Evolutionary conservation across 176 grass and related monocot genomes (phyloP).

Genomic region (Raddia distichophylla): DNA sequence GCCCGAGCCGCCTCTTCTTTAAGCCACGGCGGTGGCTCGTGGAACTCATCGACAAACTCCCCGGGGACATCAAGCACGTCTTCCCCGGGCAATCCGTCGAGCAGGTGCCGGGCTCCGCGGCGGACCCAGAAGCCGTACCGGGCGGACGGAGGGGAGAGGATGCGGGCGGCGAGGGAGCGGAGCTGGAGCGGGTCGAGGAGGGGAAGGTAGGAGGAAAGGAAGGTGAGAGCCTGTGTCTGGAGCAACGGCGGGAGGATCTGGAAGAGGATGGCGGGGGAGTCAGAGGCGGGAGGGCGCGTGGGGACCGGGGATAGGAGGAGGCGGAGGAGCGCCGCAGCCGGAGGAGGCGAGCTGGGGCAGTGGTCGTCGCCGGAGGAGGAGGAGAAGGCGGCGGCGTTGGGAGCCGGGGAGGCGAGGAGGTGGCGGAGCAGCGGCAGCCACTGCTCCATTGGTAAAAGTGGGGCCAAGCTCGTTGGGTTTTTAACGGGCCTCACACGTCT

Average conservation of each 20-base stretch:
- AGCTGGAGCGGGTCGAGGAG: slow-evolving; percentile 49
- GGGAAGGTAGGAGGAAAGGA: slow-evolving; percentile 46
- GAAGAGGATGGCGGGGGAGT: slow-evolving; percentile 52
- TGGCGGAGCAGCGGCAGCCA: slow-evolving; percentile 62
- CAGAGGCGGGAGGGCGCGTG: slow-evolving; percentile 28
- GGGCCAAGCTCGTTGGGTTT: too few species aligned
- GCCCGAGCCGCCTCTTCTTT: slow-evolving; percentile 26
- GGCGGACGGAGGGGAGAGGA: slow-evolving; percentile 17
- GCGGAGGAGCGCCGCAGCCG: slow-evolving; percentile 44
- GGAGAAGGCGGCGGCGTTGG: slow-evolving; percentile 47
- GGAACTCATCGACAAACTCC: slow-evolving; percentile 44
- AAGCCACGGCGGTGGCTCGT: slow-evolving; percentile 59
- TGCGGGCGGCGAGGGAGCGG: slow-evolving; percentile 37
- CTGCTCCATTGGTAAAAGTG: slow-evolving; percentile 55
- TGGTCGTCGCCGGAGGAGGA: slow-evolving; percentile 18
- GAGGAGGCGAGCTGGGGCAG: slow-evolving; percentile 26
- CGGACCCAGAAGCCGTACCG: slow-evolving; percentile 47
- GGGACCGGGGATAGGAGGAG: slow-evolving; percentile 42
- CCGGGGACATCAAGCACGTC: not conserved
- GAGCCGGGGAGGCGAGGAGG: slow-evolving; percentile 48
- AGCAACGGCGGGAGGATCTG: slow-evolving; percentile 59
- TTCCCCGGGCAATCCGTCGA: slow-evolving; percentile 60
- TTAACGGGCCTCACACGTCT: too few species aligned
- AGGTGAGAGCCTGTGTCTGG: slow-evolving; percentile 78
- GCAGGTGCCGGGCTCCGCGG: slow-evolving; percentile 65